Conservation (phyloP, 148 eudicot species). For the Polygonum aviculare region DNA sequence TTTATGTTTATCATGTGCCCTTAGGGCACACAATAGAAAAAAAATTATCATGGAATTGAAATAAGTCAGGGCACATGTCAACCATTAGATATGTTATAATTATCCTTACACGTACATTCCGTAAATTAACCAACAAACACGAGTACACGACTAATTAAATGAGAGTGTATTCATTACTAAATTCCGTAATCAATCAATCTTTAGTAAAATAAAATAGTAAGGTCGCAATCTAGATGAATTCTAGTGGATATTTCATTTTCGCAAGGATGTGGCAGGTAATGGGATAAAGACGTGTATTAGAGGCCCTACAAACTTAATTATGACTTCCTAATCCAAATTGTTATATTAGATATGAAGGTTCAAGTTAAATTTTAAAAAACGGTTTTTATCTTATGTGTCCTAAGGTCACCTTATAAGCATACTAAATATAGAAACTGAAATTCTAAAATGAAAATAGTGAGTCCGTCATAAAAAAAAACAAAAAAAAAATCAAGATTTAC, state of each 20-base stretch:
- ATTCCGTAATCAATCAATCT: neutral
- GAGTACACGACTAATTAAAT: neutral
- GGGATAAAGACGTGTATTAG: neutral
- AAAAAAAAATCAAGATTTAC: too few relatives aligned
- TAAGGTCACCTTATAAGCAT: too few relatives aligned
- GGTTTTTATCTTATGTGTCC: too few relatives aligned
- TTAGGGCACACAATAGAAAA: neutral
- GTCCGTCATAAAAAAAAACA: too few relatives aligned
- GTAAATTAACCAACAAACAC: neutral
- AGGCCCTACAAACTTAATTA: too few relatives aligned
- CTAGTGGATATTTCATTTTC: neutral
- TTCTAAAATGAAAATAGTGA: too few relatives aligned
- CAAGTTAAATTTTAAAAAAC: too few relatives aligned
- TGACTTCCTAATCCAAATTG: too few relatives aligned
- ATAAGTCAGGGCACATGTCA: slow-evolving; percentile 4
- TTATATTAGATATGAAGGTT: too few relatives aligned
- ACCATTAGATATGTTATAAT: neutral
- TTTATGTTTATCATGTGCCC: too few relatives aligned
- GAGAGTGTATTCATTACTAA: neutral
- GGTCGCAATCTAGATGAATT: neutral
- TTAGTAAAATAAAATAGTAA: neutral
- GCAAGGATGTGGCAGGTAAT: neutral
- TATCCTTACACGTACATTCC: neutral
- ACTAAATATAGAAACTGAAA: too few relatives aligned
- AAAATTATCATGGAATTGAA: neutral